phyloP scores from a whole-genome alignment of 345 rosid genomes.

The Murraya koenigii region DNA sequence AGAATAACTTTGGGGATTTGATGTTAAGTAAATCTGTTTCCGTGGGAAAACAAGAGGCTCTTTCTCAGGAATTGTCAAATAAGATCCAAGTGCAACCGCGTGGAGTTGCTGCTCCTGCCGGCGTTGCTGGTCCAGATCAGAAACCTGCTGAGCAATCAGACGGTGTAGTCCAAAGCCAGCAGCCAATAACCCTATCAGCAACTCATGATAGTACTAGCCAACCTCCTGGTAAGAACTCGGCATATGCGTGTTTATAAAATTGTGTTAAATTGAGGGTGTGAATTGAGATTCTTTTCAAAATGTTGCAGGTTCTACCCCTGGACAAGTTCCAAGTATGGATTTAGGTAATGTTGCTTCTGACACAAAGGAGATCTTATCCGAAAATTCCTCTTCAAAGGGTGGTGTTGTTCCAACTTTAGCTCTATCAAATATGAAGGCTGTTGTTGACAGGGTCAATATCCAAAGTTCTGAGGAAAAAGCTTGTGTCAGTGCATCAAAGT shows the following conservation, averaged over 20 bases:
- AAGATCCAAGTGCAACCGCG: conserved; percentile 35
- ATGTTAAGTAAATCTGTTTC: neutral
- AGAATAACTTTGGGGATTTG: conserved; percentile 16
- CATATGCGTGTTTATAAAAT: neutral
- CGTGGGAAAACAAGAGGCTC: conserved; percentile 39
- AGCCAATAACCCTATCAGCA: conserved; percentile 10
- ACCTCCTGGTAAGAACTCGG: conserved; percentile 27
- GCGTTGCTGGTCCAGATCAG: conserved; percentile 5
- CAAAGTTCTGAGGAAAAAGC: conserved; percentile 29
- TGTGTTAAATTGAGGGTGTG: neutral
- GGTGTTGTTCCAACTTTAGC: conserved; percentile 23
- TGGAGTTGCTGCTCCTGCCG: conserved; percentile 1
- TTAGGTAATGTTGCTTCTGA: conserved; percentile 60
- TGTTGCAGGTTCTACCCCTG: conserved; percentile 40
- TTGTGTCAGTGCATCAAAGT: conserved; percentile 15
- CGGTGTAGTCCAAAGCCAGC: conserved; percentile 14
- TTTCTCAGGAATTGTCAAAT: conserved; percentile 34
- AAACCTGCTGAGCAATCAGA: conserved; percentile 22
- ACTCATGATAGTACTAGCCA: conserved; percentile 15
- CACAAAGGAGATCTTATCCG: conserved; percentile 64
- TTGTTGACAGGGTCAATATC: conserved; percentile 30
- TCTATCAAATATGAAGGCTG: conserved; percentile 25
- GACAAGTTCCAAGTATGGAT: conserved; percentile 46
- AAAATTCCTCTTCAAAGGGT: conserved; percentile 44
- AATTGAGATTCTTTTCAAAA: conserved; percentile 8